A percentile compares a stretch with the other conserved stretches of the same genome.
These are phyloP conservation scores for Hygrophorus pudorinus DNA, from an alignment of 768 basidiomycete species.

Conservation along the genomic window DNA sequence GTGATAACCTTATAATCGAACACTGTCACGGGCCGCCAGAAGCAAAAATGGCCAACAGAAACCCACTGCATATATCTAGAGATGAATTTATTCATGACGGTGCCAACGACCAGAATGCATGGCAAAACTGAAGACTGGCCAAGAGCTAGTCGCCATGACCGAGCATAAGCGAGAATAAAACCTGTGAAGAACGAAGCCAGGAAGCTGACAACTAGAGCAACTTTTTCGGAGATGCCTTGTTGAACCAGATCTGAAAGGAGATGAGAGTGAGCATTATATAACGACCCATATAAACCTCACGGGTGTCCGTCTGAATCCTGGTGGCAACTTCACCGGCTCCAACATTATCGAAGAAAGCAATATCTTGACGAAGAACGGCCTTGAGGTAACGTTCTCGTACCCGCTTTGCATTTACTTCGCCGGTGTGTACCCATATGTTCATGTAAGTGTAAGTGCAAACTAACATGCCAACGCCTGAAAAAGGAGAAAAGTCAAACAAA, in stretches of 20 bases:
- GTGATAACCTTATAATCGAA: constrained; percentile 36
- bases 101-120: constrained; percentile 69
- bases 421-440: constrained; percentile 61
- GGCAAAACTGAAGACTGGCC: constrained; percentile 77
- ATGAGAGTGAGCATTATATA: background rate
- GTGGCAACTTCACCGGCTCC: constrained; percentile 93
- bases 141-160: constrained; percentile 77
- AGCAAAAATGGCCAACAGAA: background rate
- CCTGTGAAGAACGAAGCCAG: constrained; percentile 66
- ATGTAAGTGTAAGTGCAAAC: constrained; percentile 66
- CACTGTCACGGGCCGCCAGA: constrained; percentile 1
- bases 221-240: constrained; percentile 86
- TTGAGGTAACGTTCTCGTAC: constrained; percentile 76
- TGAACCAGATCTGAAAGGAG: constrained; percentile 66
- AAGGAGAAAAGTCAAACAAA: constrained; percentile 7
- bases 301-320: constrained; percentile 82
- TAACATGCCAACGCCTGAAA: constrained; percentile 63
- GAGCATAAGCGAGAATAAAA: constrained; percentile 63
- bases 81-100: constrained; percentile 58
- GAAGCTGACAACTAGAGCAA: constrained; percentile 59
- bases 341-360: constrained; percentile 84
- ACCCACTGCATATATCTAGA: constrained; percentile 59
- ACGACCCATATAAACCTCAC: constrained; percentile 29
- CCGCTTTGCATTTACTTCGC: constrained; percentile 75
- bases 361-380: constrained; percentile 76